Base-by-base conservation (phyloP, 371 early-diverging fungal species). In the Chytridiales sp. region DNA sequence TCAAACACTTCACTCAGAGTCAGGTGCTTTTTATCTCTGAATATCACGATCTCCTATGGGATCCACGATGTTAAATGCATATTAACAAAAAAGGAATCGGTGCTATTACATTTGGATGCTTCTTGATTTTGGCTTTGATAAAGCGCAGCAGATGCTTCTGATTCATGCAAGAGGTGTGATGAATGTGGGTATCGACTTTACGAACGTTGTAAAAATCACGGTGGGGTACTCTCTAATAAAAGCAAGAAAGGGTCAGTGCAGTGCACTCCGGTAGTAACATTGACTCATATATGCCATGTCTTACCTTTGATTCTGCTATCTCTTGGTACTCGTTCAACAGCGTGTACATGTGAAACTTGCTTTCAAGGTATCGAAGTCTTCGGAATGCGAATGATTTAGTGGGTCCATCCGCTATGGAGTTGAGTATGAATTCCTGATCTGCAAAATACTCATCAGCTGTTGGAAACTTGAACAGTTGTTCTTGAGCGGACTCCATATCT, bases 151-250 rank as follows among this genome's bases (percentile, higher is more conserved):
- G 68, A 71, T 98, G 98, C 79, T 99, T 99, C 69, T 95, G 94
- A 75, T 99, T 99, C 97, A 99, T 98, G 61, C 94, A 93, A 13
- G 94, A 86, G 2, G 94, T 89, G 67, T 95, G 90, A 62, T 99
- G 99, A 39, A 99, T 90, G 82, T 99, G 99, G 27, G 97, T 97
- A 75, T 99, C 99, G 27, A 96, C 98, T 70, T 99, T 99, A 54
- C 98, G 88, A 24, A 98, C 97, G 62, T 97, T 99, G 79, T 99
- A 99, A 63, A 98, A 95, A 70, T 99, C 99, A 62, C 97, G 82
- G 67, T 96, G 97, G 1, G 97, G 95, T 15, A 94, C 94, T 26
- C 84, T 67, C 82, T 80, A 40, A 55, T 13, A 17, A 0, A 6
- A 3, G 47, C 11, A 1, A 5, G 41, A 6, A 32, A 8, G 3